A percentile compares a stretch with the other conserved stretches of the same genome.
Conservation (phyloP, 2,329 filamentous ascomycete genomes). For the Fusarium irregulare region DNA sequence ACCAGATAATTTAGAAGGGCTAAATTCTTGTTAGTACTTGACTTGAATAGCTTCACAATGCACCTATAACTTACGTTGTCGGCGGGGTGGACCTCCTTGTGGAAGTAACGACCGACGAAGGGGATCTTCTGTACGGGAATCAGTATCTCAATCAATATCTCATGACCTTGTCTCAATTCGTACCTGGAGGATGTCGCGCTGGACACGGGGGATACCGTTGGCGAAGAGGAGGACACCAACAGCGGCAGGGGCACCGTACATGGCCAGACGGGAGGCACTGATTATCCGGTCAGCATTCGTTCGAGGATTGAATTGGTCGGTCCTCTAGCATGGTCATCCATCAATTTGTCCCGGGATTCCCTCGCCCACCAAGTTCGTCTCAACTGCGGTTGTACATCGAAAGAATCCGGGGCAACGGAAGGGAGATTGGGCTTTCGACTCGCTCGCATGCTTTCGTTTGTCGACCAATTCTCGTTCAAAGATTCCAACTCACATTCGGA, state of each 20-base stretch:
- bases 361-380: background rate
- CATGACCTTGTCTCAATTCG: constrained; percentile 9
- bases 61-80: constrained; percentile 67
- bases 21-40: constrained; percentile 43
- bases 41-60: background rate
- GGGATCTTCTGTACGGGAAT: constrained; percentile 63
- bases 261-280: constrained; percentile 64
- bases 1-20: constrained; percentile 56
- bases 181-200: constrained; percentile 69
- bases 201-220: constrained; percentile 71
- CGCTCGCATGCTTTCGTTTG: constrained; percentile 17
- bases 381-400: background rate
- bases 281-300: constrained; percentile 28
- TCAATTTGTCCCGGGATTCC: background rate
- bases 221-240: constrained; percentile 69
- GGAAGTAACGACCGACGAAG: constrained; percentile 62
- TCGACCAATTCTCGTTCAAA: background rate
- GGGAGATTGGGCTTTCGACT: constrained; percentile 16
- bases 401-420: constrained; percentile 41
- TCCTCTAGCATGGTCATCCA: background rate
- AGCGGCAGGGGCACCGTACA: constrained; percentile 68
- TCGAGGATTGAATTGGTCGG: background rate
- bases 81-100: constrained; percentile 66
- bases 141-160: constrained; percentile 22
- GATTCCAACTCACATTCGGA: constrained; percentile 62